Evolutionary conservation across 2,329 filamentous ascomycete genomes (phyloP).

Genomic region (Xylariaceae sp.): DNA sequence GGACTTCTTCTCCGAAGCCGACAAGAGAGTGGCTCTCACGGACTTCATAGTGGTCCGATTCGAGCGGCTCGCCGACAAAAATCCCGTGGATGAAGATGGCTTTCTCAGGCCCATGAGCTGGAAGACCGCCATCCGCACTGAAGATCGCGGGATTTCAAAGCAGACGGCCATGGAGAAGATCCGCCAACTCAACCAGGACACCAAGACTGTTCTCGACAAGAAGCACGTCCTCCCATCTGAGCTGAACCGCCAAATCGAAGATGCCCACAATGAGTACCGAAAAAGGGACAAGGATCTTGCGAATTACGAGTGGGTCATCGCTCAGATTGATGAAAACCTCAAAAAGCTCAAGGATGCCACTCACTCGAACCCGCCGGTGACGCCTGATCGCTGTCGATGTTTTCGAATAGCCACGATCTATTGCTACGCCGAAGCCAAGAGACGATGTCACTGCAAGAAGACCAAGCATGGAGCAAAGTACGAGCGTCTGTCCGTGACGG

Average conservation of each 20-base stretch:
- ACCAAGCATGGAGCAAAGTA: slow-evolving; percentile 4
- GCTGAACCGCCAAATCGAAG: slow-evolving; percentile 41
- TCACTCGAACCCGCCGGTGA: neutral
- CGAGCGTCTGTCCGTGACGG: slow-evolving; percentile 40
- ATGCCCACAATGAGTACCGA: slow-evolving; percentile 34
- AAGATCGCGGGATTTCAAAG: slow-evolving; percentile 36
- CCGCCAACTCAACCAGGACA: slow-evolving; percentile 34
- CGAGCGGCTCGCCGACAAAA: slow-evolving; percentile 34
- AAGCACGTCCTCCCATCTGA: slow-evolving; percentile 33
- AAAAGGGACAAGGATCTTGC: slow-evolving; percentile 32
- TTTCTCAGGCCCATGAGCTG: slow-evolving; percentile 35
- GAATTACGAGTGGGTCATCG: slow-evolving; percentile 39
- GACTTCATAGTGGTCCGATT: slow-evolving; percentile 39
- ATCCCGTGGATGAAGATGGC: slow-evolving; percentile 37
- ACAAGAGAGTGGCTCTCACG: slow-evolving; percentile 38
- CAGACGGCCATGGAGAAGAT: slow-evolving; percentile 36
- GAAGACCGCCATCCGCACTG: slow-evolving; percentile 34
- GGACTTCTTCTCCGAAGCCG: slow-evolving; percentile 35
- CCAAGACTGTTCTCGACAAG: slow-evolving; percentile 36
- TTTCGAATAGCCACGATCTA: neutral
- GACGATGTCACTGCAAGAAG: slow-evolving; percentile 1
- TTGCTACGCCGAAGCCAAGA: slow-evolving; percentile 3
- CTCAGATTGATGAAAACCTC: slow-evolving; percentile 41
- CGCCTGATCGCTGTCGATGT: slow-evolving; percentile 9
- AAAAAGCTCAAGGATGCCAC: slow-evolving; percentile 25